Conservation (phyloP, 352 stramenopile genomes). For the Globisporangium cederbergense region DNA sequence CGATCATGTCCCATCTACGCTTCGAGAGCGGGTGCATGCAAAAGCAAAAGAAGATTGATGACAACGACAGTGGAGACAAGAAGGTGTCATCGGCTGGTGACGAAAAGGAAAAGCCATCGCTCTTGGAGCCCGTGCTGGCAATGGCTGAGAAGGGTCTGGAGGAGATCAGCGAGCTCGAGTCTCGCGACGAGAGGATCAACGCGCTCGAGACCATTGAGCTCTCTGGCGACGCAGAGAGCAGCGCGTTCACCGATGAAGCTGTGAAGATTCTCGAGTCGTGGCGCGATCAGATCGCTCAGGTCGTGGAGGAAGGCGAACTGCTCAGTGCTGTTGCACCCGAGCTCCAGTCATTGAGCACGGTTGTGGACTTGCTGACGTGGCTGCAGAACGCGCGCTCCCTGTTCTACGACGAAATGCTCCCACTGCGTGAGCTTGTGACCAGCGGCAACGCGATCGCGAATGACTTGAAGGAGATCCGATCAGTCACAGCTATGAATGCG, state of each 20-base stretch:
- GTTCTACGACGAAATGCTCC: conserved; percentile 76
- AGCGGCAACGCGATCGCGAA: conserved; percentile 41
- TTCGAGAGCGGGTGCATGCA: conserved; percentile 72
- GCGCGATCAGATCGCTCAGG: conserved; percentile 55
- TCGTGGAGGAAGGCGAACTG: conserved; percentile 56
- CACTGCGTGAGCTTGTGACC: conserved; percentile 55
- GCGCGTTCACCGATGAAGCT: conserved; percentile 49
- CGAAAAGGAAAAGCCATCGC: conserved; percentile 17
- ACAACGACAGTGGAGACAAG: conserved; percentile 23
- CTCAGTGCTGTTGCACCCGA: conserved; percentile 71
- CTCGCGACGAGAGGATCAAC: conserved; percentile 61
- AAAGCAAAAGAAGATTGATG: conserved; percentile 27
- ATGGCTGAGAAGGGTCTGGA: conserved; percentile 69
- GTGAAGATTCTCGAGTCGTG: conserved; percentile 70
- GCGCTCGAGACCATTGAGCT: conserved; percentile 59
- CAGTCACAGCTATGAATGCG: conserved; percentile 20
- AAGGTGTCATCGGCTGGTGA: background rate
- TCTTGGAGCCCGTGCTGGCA: conserved; percentile 54
- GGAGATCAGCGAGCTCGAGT: conserved; percentile 57
- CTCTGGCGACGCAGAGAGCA: conserved; percentile 25
- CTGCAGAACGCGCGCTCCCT: conserved; percentile 70
- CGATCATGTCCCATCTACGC: conserved; percentile 65
- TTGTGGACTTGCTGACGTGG: conserved; percentile 74
- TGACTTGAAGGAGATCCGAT: conserved; percentile 26
- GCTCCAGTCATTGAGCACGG: conserved; percentile 36